A percentile compares a stretch with the other conserved stretches of the same genome.
These are phyloP conservation scores for Colletotrichum abscissum DNA, from an alignment of 2,329 filamentous ascomycete genomes.

Conservation along the genomic window DNA sequence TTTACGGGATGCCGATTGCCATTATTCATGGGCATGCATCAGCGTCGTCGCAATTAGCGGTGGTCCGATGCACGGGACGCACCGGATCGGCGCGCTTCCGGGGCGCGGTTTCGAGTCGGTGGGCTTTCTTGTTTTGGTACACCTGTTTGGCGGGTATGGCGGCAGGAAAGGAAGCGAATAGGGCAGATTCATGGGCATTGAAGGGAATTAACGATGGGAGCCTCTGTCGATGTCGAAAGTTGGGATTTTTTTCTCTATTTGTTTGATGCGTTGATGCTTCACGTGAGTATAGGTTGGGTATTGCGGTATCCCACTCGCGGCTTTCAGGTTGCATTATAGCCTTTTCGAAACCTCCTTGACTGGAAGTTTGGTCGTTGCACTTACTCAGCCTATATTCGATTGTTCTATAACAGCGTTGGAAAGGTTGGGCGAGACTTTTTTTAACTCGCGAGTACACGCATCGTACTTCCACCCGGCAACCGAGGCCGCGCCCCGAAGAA, in stretches of 20 bases:
- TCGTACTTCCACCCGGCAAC: not conserved
- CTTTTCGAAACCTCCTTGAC: not conserved
- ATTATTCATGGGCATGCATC: slow-evolving; percentile 22
- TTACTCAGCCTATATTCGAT: too few species aligned
- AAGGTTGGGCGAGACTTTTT: too few species aligned
- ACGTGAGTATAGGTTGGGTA: too few species aligned
- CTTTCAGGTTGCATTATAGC: not conserved
- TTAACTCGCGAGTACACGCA: not conserved
- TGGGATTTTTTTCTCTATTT: not conserved
- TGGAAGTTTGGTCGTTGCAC: not conserved
- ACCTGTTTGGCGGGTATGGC: not conserved
- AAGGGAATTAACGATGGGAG: not conserved
- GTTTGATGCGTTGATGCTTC: too few species aligned
- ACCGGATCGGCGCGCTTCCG: slow-evolving; percentile 29
- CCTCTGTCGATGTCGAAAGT: not conserved
- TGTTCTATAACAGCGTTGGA: too few species aligned
- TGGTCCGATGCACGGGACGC: slow-evolving; percentile 20
- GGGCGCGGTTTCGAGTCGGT: slow-evolving; percentile 18
- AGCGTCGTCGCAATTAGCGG: slow-evolving; percentile 20
- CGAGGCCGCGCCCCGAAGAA: not conserved
- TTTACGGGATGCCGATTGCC: not conserved
- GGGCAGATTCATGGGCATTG: not conserved
- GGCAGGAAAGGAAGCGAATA: not conserved
- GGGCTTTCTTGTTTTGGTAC: not conserved
- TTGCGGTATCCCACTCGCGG: not conserved